Evolutionary conservation across 169 alveolate species (phyloP).

Genomic region (Condylostoma magnum): DNA sequence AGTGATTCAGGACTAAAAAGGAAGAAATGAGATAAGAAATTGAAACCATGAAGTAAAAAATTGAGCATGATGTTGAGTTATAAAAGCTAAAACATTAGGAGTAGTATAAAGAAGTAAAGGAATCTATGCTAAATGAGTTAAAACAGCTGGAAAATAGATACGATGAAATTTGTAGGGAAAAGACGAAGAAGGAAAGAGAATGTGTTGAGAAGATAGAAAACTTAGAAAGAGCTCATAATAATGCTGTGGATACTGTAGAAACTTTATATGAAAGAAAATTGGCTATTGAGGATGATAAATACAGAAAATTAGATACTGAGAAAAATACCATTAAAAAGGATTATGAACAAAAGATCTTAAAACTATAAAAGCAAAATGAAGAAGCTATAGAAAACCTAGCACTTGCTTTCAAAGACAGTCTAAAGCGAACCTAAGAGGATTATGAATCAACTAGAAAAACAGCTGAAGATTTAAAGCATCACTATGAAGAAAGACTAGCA

Average conservation of each 20-base stretch:
- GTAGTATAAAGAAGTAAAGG: conserved; percentile 47
- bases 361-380: conserved; percentile 52
- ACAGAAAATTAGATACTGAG: conserved; percentile 54
- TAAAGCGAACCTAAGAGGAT: conserved; percentile 53
- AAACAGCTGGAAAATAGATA: conserved; percentile 45
- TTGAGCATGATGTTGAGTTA: conserved; percentile 45
- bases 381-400: conserved; percentile 57
- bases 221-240: conserved; percentile 63
- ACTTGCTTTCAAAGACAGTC: conserved; percentile 48
- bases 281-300: conserved; percentile 62
- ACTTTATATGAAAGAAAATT: conserved; percentile 71
- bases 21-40: conserved; percentile 51
- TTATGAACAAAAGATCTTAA: conserved; percentile 51
- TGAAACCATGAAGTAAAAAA: conserved; percentile 50
- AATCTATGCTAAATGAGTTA: conserved; percentile 46
- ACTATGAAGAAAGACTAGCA: conserved; percentile 73
- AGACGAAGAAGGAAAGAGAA: conserved; percentile 57
- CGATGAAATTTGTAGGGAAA: conserved; percentile 53
- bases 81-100: conserved; percentile 41
- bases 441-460: conserved; percentile 59
- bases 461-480: conserved; percentile 58
- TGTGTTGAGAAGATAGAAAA: conserved; percentile 53
- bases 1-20: conserved; percentile 29
- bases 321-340: conserved; percentile 55
- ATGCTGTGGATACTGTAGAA: conserved; percentile 64